Percentiles rank a stretch among this genome's conserved stretches.
Conservation (phyloP, 1,284 basidiomycete genomes). For the Kwoniella shivajii region DNA sequence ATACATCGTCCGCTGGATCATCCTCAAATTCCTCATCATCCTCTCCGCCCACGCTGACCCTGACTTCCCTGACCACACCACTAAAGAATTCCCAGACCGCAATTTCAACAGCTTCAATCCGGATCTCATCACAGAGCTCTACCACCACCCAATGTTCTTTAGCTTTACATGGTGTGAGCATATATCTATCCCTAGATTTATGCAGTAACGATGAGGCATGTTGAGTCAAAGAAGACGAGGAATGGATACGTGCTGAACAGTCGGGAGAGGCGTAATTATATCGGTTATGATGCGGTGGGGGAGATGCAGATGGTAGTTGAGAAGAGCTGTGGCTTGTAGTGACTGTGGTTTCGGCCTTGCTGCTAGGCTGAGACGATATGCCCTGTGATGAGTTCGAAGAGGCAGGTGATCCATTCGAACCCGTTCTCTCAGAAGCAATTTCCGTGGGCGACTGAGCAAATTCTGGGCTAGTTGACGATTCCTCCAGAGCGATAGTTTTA, state of each 20-base stretch:
- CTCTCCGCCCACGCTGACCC: slow-evolving; percentile 79
- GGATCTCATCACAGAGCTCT: slow-evolving; percentile 95
- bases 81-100: slow-evolving; percentile 99
- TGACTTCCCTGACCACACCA: slow-evolving; percentile 90
- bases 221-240: slow-evolving; percentile 77
- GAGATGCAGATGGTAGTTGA: slow-evolving; percentile 3
- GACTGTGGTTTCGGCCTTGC: background rate
- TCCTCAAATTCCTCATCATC: slow-evolving; percentile 68
- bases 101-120: slow-evolving; percentile 92
- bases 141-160: slow-evolving; percentile 82
- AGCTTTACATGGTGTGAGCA: slow-evolving; percentile 88
- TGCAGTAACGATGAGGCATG: slow-evolving; percentile 82
- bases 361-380: background rate
- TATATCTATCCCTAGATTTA: slow-evolving; percentile 90
- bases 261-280: slow-evolving; percentile 95
- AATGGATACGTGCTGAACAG: slow-evolving; percentile 89
- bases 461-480: background rate
- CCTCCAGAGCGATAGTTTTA: background rate
- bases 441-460: slow-evolving; percentile 29
- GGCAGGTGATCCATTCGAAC: background rate
- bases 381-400: background rate
- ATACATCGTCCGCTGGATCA: slow-evolving; percentile 17
- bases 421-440: slow-evolving; percentile 10
- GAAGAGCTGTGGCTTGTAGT: slow-evolving; percentile 6
- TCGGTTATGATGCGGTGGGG: slow-evolving; percentile 53